Evolutionary conservation across 2,329 filamentous ascomycete species (phyloP).

Genomic region (Stromatinia cepivora): DNA sequence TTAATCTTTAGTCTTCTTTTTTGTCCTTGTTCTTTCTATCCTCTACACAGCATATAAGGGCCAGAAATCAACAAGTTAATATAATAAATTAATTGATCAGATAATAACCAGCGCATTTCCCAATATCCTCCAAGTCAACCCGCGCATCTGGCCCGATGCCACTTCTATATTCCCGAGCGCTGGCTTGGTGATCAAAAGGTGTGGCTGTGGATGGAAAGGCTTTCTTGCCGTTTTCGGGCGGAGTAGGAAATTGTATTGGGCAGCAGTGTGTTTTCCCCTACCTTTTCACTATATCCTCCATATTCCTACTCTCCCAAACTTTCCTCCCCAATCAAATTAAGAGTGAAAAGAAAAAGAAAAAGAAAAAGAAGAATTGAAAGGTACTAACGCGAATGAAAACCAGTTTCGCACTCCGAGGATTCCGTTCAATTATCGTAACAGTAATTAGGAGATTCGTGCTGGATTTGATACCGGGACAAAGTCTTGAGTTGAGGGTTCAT

Average conservation of each 20-base stretch:
- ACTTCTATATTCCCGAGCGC: conserved; percentile 30
- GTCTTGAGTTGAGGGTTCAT: conserved; percentile 29
- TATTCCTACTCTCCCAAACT: no score
- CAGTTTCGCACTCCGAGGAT: conserved; percentile 32
- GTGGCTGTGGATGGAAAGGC: conserved; percentile 27
- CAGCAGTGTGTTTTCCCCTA: background rate
- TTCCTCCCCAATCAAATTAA: no score
- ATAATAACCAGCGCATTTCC: conserved; percentile 7
- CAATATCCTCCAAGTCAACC: conserved; percentile 18
- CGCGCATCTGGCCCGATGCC: conserved; percentile 29
- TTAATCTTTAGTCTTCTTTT: background rate
- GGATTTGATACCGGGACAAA: conserved; percentile 29
- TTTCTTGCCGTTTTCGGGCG: conserved; percentile 22
- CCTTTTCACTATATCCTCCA: no score
- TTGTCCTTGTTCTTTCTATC: background rate
- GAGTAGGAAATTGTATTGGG: conserved; percentile 12
- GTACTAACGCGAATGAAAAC: background rate
- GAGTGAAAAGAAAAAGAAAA: no score
- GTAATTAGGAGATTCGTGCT: conserved; percentile 30
- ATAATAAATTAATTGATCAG: conserved; percentile 6
- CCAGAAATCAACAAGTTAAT: background rate
- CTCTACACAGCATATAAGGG: background rate
- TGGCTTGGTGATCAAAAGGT: conserved; percentile 27
- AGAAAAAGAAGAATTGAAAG: no score
- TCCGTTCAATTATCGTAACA: conserved; percentile 32